These are phyloP conservation scores for Cladosporium sp. DNA, from an alignment of 2,329 filamentous ascomycete genomes.

Conservation along the genomic window DNA sequence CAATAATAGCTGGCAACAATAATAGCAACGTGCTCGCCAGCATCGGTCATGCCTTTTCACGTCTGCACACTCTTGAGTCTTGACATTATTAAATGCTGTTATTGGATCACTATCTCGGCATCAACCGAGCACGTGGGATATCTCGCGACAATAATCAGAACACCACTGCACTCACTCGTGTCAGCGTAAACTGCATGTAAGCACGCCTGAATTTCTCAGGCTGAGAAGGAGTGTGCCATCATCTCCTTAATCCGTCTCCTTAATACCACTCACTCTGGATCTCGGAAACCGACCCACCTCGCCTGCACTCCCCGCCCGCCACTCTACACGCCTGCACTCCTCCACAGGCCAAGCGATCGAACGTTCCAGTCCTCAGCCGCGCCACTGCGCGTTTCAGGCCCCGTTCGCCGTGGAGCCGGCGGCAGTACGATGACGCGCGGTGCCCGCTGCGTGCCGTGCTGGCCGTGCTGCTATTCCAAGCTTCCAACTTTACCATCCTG, in stretches of 20 bases:
- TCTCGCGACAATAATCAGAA: background rate
- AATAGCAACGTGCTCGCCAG: too few relatives aligned
- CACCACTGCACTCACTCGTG: background rate
- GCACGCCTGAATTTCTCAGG: background rate
- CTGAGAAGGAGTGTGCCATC: background rate
- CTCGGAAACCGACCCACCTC: background rate
- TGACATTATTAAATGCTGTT: background rate
- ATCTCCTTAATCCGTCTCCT: background rate
- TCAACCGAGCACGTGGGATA: background rate
- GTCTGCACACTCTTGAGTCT: background rate
- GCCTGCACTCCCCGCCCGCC: background rate
- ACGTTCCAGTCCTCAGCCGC: background rate
- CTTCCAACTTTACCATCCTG: conserved; percentile 1
- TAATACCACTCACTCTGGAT: background rate
- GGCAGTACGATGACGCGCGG: conserved; percentile 6
- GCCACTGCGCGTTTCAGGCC: background rate
- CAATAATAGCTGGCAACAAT: background rate
- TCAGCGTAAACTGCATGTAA: background rate
- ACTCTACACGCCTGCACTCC: background rate
- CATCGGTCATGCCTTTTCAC: background rate
- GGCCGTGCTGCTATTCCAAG: background rate
- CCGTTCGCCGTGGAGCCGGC: background rate
- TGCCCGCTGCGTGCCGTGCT: background rate
- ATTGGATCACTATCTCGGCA: background rate
- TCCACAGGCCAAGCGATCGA: background rate